Evolutionary conservation across 2,329 filamentous ascomycete species (phyloP).

Genomic region (Drechmeria coniospora): DNA sequence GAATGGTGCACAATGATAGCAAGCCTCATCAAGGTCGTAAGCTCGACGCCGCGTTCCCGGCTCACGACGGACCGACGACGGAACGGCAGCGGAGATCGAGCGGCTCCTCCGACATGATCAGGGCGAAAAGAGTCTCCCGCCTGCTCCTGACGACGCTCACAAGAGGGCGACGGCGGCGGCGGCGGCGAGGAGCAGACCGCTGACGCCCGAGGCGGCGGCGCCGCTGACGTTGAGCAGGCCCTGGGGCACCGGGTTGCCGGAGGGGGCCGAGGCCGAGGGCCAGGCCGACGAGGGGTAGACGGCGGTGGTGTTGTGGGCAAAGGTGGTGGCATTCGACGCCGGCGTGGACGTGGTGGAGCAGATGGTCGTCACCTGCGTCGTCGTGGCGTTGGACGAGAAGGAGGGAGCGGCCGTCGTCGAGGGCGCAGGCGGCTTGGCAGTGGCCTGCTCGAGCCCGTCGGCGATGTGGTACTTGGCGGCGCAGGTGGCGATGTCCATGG

Average conservation of each 20-base stretch:
- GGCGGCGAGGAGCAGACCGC: constrained; percentile 20
- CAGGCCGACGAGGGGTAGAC: constrained; percentile 5
- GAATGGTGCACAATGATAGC: too few relatives aligned
- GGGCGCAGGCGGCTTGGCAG: constrained; percentile 14
- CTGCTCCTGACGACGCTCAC: too few relatives aligned
- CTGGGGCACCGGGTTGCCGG: constrained; percentile 6
- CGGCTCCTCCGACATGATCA: too few relatives aligned
- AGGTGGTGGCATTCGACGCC: constrained; percentile 8
- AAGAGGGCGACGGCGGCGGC: constrained; percentile 21
- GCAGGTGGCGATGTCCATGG: constrained; percentile 36
- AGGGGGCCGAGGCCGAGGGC: constrained; percentile 3
- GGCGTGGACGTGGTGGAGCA: constrained; percentile 12
- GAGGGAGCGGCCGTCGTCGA: constrained; percentile 14
- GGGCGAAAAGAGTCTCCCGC: too few relatives aligned
- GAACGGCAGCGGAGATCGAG: too few relatives aligned
- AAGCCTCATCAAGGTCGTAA: too few relatives aligned
- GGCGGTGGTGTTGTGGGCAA: constrained; percentile 8
- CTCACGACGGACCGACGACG: too few relatives aligned
- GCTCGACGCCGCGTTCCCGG: too few relatives aligned
- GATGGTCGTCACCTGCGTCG: constrained; percentile 12
- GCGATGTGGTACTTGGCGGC: constrained; percentile 35
- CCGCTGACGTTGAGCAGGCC: constrained; percentile 11
- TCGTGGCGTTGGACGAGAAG: constrained; percentile 9
- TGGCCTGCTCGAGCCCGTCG: constrained; percentile 25
- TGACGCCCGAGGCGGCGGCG: constrained; percentile 17